phyloP scores from a whole-genome alignment of 176 grass and related monocot genomes.

The Paspalum notatum region DNA sequence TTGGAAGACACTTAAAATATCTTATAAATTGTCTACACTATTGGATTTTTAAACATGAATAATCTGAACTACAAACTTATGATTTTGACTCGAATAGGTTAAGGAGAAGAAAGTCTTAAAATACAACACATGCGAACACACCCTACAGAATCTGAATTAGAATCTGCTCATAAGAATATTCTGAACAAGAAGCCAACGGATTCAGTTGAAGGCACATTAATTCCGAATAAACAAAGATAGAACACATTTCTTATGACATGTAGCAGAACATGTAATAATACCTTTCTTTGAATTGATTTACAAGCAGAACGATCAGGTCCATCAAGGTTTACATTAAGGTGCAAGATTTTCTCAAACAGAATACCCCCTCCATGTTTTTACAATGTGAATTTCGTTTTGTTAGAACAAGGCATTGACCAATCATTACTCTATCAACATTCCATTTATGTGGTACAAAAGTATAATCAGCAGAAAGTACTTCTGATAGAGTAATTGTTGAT shows the following conservation, averaged over 20 bases:
- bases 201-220: neutral
- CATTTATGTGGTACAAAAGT: too few relatives aligned
- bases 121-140: too few relatives aligned
- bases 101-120: too few relatives aligned
- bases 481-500: too few relatives aligned
- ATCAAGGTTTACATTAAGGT: constrained; percentile 19
- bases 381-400: too few relatives aligned
- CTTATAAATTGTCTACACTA: neutral
- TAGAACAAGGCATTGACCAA: too few relatives aligned
- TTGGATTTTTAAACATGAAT: neutral
- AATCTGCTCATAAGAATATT: constrained; percentile 28
- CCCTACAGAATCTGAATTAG: neutral
- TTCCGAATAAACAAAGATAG: constrained; percentile 23
- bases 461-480: too few relatives aligned
- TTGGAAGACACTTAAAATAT: constrained; percentile 1
- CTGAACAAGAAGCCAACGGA: constrained; percentile 11
- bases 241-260: constrained; percentile 11
- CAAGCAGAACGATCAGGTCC: neutral
- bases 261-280: constrained; percentile 24
- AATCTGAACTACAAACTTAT: neutral
- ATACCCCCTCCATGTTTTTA: too few relatives aligned
- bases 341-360: neutral
- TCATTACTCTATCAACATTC: too few relatives aligned
- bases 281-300: neutral
- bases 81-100: too few relatives aligned